Evolutionary conservation across 2,329 filamentous ascomycete species (phyloP).

Genomic region (Aspergillus novofumigatus): DNA sequence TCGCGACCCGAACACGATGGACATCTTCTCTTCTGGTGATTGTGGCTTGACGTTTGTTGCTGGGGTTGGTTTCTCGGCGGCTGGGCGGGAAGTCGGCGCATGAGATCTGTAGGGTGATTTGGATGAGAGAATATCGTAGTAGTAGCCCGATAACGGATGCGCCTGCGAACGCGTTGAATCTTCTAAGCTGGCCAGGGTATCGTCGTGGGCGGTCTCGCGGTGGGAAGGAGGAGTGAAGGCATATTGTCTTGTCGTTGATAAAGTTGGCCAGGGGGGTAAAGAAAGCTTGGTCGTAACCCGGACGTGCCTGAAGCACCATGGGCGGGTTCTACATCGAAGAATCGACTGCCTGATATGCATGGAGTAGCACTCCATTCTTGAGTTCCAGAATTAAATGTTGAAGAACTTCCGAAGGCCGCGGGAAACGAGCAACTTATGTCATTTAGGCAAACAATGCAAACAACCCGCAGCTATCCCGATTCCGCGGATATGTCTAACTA

Average conservation of each 20-base stretch:
- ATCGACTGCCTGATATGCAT: constrained; percentile 18
- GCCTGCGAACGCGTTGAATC: constrained; percentile 27
- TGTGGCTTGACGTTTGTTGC: constrained; percentile 18
- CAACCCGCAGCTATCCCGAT: constrained; percentile 5
- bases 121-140: constrained; percentile 38
- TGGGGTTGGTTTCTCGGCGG: constrained; percentile 16
- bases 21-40: constrained; percentile 47
- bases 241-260: constrained; percentile 13
- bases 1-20: constrained; percentile 77
- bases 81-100: constrained; percentile 15
- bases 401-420: constrained; percentile 7
- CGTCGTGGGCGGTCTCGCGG: constrained; percentile 16
- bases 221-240: constrained; percentile 16
- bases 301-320: background rate
- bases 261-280: constrained; percentile 1
- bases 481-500: background rate
- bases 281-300: background rate
- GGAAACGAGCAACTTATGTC: constrained; percentile 24
- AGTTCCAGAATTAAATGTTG: constrained; percentile 1
- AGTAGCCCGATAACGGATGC: constrained; percentile 42
- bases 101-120: constrained; percentile 21
- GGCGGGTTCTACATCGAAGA: constrained; percentile 2
- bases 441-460: constrained; percentile 40
- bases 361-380: constrained; percentile 26
- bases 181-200: constrained; percentile 4